A percentile compares a stretch with the other conserved stretches of the same genome.
Evolutionary conservation across 2,329 filamentous ascomycete genomes (phyloP).

Genomic region (Myriangium duriaei): DNA sequence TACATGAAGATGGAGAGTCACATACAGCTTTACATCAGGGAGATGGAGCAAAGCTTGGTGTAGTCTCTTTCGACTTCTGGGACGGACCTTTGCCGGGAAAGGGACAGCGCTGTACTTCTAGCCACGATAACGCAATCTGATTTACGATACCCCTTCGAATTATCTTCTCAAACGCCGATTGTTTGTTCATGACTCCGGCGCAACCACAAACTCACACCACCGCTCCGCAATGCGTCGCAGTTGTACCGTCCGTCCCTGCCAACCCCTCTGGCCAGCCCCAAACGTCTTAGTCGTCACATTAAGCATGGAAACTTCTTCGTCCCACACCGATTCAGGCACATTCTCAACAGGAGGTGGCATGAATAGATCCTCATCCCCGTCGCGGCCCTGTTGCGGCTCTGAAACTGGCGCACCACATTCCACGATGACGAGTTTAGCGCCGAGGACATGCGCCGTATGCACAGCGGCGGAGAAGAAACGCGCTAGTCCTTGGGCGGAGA

Average conservation of each 20-base stretch:
- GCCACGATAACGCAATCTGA: conserved; percentile 1
- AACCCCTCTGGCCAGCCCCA: conserved; percentile 27
- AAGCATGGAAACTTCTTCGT: conserved; percentile 34
- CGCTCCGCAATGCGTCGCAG: conserved; percentile 29
- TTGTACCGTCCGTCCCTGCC: conserved; percentile 37
- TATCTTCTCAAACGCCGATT: too few species aligned
- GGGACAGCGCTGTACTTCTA: background rate
- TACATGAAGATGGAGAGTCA: conserved; percentile 97
- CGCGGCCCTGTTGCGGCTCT: background rate
- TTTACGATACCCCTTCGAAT: conserved; percentile 8
- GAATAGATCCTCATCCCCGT: conserved; percentile 8
- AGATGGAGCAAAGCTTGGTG: conserved; percentile 87
- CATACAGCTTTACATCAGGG: conserved; percentile 93
- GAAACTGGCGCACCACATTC: conserved; percentile 23
- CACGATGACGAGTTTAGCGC: conserved; percentile 28
- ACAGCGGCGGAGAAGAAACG: conserved; percentile 50
- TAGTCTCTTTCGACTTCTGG: too few species aligned
- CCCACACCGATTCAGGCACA: conserved; percentile 23
- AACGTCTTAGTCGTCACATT: conserved; percentile 33
- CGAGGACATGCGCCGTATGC: conserved; percentile 40
- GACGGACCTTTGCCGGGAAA: too few species aligned
- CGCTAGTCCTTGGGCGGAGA: conserved; percentile 61
- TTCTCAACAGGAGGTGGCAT: background rate
- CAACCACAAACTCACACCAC: conserved; percentile 34
- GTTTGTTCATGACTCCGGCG: too few species aligned